A percentile compares a stretch with the other conserved stretches of the same genome.
These are phyloP conservation scores for Epichloe glyceriae DNA, from an alignment of 2,329 filamentous ascomycete genomes.

Conservation along the genomic window DNA sequence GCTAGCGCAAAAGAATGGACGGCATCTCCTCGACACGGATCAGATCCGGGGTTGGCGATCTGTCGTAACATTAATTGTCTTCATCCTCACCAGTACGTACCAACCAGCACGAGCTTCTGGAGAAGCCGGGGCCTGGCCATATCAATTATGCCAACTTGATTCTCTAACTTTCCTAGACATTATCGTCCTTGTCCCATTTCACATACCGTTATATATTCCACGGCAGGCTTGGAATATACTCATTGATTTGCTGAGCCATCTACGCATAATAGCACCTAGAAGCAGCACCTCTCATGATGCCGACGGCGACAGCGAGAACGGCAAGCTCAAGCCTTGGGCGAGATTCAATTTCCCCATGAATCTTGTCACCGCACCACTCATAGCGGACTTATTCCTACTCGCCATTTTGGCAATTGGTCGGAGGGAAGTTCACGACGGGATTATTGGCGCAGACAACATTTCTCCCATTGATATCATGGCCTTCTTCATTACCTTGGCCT, in stretches of 20 bases:
- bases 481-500: conserved; percentile 62
- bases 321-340: conserved; percentile 28
- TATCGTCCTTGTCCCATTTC: conserved; percentile 55
- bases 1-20: conserved; percentile 2
- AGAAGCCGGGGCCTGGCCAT: too few relatives aligned
- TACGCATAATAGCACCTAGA: conserved; percentile 40
- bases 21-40: conserved; percentile 10
- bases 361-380: conserved; percentile 56
- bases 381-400: conserved; percentile 58
- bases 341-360: conserved; percentile 51
- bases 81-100: conserved; percentile 51
- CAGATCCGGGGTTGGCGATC: conserved; percentile 52
- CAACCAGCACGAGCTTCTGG: conserved; percentile 24
- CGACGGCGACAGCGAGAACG: conserved; percentile 13
- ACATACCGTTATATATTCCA: conserved; percentile 49
- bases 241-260: conserved; percentile 19
- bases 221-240: conserved; percentile 31
- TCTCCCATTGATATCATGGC: conserved; percentile 59
- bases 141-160: background rate
- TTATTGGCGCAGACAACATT: conserved; percentile 52
- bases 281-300: conserved; percentile 12
- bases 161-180: conserved; percentile 36
- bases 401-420: conserved; percentile 55
- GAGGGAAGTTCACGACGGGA: conserved; percentile 55
- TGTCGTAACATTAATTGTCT: conserved; percentile 56